Conservation (phyloP, 352 stramenopile species). For the Phytophthora rubi region DNA sequence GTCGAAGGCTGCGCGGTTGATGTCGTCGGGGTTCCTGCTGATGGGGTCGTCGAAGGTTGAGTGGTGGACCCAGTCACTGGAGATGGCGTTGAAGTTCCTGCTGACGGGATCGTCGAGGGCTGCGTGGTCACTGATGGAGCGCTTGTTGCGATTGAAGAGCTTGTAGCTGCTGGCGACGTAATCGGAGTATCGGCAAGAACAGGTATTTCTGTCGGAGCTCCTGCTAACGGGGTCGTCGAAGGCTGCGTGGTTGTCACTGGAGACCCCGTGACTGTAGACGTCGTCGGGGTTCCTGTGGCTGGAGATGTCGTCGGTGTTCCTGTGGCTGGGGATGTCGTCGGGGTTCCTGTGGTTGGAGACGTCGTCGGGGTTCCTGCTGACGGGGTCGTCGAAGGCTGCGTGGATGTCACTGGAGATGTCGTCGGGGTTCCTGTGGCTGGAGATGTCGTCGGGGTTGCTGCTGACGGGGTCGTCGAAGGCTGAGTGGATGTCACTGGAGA, state of each 20-base stretch:
- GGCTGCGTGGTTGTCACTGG: slow-evolving; percentile 8
- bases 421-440: no score
- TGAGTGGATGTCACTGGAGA: no score
- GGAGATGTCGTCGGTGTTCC: no score
- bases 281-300: no score
- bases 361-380: background rate
- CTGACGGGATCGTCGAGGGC: no score
- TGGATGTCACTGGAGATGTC: no score
- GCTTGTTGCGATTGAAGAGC: background rate
- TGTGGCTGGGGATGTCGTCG: no score
- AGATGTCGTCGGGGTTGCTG: no score
- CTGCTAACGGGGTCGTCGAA: background rate
- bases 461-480: no score
- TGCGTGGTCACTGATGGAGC: background rate
- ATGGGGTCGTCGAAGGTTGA: slow-evolving; percentile 4
- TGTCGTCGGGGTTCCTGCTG: slow-evolving; percentile 4
- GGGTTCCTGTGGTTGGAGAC: background rate
- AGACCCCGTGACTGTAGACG: no score
- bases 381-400: no score
- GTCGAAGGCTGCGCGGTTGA: slow-evolving; percentile 1
- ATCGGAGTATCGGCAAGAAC: slow-evolving; percentile 21
- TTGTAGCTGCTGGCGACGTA: background rate
- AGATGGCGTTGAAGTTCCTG: no score
- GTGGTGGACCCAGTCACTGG: background rate
- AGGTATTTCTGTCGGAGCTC: slow-evolving; percentile 8